Conservation (phyloP, 768 basidiomycete species). For the Pisolithus albus region DNA sequence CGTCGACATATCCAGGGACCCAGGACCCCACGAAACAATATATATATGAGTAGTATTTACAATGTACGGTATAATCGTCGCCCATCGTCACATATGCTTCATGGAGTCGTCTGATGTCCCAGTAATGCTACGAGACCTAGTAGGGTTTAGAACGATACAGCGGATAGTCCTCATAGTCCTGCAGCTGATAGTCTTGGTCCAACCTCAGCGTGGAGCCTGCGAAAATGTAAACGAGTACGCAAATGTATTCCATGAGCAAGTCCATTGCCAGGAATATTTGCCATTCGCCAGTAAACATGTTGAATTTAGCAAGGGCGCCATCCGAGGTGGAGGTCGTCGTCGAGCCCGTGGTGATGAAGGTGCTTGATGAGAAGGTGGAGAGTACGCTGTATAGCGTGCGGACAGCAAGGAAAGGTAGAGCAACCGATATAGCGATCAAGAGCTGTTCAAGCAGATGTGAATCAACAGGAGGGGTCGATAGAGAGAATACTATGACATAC, state of each 20-base stretch:
- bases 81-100: not conserved
- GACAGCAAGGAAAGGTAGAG: conserved; percentile 55
- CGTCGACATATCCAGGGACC: not conserved
- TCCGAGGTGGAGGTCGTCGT: conserved; percentile 25
- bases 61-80: not conserved
- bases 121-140: not conserved
- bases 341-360: conserved; percentile 30
- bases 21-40: not conserved
- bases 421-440: conserved; percentile 44
- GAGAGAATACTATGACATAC: conserved; percentile 24
- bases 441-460: conserved; percentile 34
- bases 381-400: conserved; percentile 45
- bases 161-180: conserved; percentile 21
- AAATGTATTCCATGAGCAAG: conserved; percentile 52
- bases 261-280: conserved; percentile 51
- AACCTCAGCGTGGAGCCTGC: conserved; percentile 25
- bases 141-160: conserved; percentile 27
- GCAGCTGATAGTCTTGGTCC: conserved; percentile 26
- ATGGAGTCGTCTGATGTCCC: too few relatives aligned
- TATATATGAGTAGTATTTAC: not conserved
- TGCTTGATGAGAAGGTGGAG: conserved; percentile 43
- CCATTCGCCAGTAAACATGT: conserved; percentile 53
- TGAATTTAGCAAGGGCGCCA: conserved; percentile 44
- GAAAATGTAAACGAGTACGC: conserved; percentile 37
- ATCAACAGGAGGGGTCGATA: conserved; percentile 1